Evolutionary conservation across 805 yeast genomes (phyloP), one percentile per base, ranked within the genome.

Genomic region (Wickerhamomyces xylosicus): DNA sequence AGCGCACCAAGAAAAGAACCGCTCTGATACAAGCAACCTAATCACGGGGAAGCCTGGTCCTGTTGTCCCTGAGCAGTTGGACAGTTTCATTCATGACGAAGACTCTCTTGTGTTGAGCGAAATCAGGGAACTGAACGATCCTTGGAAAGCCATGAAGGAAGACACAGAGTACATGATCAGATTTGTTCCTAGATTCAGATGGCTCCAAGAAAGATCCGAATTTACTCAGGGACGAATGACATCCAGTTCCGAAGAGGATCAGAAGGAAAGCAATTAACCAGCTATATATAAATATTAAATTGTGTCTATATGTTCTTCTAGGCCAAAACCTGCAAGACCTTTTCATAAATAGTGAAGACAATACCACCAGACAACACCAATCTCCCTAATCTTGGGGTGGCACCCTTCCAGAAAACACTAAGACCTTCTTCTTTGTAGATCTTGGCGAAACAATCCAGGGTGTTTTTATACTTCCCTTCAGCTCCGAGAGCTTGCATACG

Each of bases 401-500:
- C 95, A 45, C 98, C 98, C 62, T 85, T 85, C 98, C 98, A 90
- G 63, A 87, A 86, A 5, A 96, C 83, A 54, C 74, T 64, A 47
- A 89, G 63, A 9, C 98, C 98, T 63, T 90, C 98, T 39, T 90
- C 81, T 54, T 66, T 79, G 59, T 83, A 81, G 37, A 92, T 79
- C 46, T 73, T 77, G 16, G 63, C 73, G 51, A 94, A 89, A 61
- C 97, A 90, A 62, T 90, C 74, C 32, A 81, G 17, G 1, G 97
- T 89, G 35, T 87, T 75, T 1, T 72, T 58, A 62, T 90, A 92
- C 53, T 71, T 61, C 49, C 71, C 69, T 37, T 71, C 71, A 7
- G 95, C 84, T 28, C 85, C 89, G 47, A 90, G 70, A 17, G 95
- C 80, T 66, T 90, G 98, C 96, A 90, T 90, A 61, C 98, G 74